A percentile compares a stretch with the other conserved stretches of the same genome.
These are phyloP conservation scores for Hypoxylon sp. DNA, from an alignment of 2,329 filamentous ascomycete species.

Conservation along the genomic window DNA sequence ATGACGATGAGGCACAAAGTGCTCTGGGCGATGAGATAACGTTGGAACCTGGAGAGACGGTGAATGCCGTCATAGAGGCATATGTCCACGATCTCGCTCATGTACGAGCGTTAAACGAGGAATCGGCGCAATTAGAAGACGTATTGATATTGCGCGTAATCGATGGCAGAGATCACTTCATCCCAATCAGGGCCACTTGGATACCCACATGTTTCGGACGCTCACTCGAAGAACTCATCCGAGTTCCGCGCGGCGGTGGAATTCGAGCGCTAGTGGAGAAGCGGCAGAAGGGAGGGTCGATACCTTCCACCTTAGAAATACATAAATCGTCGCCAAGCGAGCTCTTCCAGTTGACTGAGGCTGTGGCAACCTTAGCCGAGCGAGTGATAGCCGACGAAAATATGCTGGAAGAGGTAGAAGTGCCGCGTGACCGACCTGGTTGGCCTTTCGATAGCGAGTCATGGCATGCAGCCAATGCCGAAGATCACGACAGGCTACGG, in stretches of 20 bases:
- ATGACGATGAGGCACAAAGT: conserved; percentile 47
- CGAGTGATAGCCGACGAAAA: conserved; percentile 72
- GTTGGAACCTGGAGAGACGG: conserved; percentile 87
- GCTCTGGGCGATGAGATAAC: conserved; percentile 68
- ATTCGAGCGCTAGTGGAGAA: conserved; percentile 68
- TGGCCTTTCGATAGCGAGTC: conserved; percentile 69
- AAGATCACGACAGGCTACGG: conserved; percentile 50
- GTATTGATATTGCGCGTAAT: conserved; percentile 88
- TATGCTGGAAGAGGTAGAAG: conserved; percentile 69
- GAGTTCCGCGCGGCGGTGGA: conserved; percentile 85
- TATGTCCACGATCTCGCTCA: conserved; percentile 75
- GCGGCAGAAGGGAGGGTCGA: conserved; percentile 59
- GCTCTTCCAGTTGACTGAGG: conserved; percentile 89
- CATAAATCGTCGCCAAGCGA: conserved; percentile 88
- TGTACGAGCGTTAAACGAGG: conserved; percentile 80
- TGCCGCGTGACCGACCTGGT: conserved; percentile 67
- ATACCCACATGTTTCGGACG: conserved; percentile 85
- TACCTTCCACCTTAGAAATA: conserved; percentile 70
- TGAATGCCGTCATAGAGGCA: conserved; percentile 77
- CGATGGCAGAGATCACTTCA: conserved; percentile 90
- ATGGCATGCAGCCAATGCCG: conserved; percentile 49
- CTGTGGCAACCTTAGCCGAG: conserved; percentile 72
- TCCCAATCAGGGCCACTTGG: conserved; percentile 85
- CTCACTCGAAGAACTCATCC: conserved; percentile 89
- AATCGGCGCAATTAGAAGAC: conserved; percentile 78